phyloP scores from a whole-genome alignment of 2,329 filamentous ascomycete genomes.

The Exserohilum turcica region DNA sequence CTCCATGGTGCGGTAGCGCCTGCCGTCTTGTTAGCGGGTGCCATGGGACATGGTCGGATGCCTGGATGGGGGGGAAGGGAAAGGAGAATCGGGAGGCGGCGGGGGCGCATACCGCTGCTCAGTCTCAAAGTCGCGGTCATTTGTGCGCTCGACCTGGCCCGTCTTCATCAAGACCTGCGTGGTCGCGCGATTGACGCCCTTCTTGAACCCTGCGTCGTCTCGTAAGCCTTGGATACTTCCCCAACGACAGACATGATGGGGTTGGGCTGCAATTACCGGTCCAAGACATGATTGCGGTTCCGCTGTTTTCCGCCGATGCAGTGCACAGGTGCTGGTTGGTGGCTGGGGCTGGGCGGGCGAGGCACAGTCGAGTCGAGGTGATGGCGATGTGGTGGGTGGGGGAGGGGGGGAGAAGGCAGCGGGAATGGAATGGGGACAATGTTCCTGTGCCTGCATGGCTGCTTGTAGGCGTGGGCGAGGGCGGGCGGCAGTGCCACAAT shows the following conservation, averaged over 20 bases:
- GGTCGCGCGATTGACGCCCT: conserved; percentile 97
- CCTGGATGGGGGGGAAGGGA: neutral
- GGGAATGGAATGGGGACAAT: conserved; percentile 11
- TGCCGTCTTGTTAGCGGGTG: conserved; percentile 44
- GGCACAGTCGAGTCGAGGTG: neutral
- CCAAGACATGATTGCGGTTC: conserved; percentile 50
- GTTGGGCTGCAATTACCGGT: conserved; percentile 59
- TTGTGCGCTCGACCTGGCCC: conserved; percentile 98
- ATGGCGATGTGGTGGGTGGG: conserved; percentile 4
- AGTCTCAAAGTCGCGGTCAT: conserved; percentile 97
- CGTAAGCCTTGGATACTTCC: conserved; percentile 28
- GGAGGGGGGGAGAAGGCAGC: conserved; percentile 3
- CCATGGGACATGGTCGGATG: neutral
- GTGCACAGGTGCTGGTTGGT: neutral
- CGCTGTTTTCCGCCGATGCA: conserved; percentile 2
- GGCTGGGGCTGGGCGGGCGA: neutral
- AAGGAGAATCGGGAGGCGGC: neutral
- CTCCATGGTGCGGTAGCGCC: conserved; percentile 97
- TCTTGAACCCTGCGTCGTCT: conserved; percentile 75
- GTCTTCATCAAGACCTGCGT: conserved; percentile 99
- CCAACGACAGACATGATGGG: neutral
- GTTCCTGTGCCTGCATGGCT: conserved; percentile 16
- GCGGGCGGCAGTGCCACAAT: conserved; percentile 35
- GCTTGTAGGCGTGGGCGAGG: conserved; percentile 14
- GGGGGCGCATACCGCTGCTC: conserved; percentile 73